Evolutionary conservation across 257 asterid species (phyloP).

Genomic region (Solanum habrochaites): DNA sequence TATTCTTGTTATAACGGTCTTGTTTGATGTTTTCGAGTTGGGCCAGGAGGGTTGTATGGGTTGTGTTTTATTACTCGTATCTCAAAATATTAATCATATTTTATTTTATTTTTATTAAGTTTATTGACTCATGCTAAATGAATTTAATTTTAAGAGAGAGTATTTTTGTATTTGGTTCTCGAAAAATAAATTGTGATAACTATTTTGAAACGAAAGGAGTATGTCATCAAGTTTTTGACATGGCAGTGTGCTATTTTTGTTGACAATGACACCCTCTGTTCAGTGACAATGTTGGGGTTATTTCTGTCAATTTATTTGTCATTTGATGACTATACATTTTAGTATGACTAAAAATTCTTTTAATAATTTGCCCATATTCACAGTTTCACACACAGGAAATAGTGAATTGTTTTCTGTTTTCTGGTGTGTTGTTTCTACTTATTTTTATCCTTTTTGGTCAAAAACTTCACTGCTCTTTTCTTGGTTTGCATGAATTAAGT

Average conservation of each 20-base stretch:
- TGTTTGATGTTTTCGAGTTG: not conserved
- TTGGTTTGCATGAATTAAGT: slow-evolving; percentile 1
- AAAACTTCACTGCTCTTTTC: not conserved
- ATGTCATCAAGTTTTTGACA: not conserved
- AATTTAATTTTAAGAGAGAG: rapidly evolving
- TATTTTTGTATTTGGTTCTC: rapidly evolving
- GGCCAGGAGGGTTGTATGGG: not conserved
- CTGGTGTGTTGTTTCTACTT: not conserved
- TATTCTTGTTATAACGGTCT: not conserved
- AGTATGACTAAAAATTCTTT: not conserved
- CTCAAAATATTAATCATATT: not conserved
- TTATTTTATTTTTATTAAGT: rapidly evolving
- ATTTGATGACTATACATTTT: not conserved
- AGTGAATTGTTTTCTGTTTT: not conserved
- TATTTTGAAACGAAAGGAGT: not conserved
- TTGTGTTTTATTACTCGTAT: not conserved
- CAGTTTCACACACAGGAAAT: not conserved
- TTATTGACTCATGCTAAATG: not conserved
- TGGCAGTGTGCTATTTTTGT: not conserved
- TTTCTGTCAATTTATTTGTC: not conserved
- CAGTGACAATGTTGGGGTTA: not conserved
- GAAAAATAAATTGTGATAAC: not conserved
- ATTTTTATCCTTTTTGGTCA: slow-evolving; percentile 23
- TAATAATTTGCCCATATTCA: not conserved
- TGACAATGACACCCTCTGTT: slow-evolving; percentile 4